A percentile compares a stretch with the other conserved stretches of the same genome.
These are phyloP conservation scores for Canavalia ensiformis DNA, from an alignment of 306 rosid genomes.

Conservation along the genomic window DNA sequence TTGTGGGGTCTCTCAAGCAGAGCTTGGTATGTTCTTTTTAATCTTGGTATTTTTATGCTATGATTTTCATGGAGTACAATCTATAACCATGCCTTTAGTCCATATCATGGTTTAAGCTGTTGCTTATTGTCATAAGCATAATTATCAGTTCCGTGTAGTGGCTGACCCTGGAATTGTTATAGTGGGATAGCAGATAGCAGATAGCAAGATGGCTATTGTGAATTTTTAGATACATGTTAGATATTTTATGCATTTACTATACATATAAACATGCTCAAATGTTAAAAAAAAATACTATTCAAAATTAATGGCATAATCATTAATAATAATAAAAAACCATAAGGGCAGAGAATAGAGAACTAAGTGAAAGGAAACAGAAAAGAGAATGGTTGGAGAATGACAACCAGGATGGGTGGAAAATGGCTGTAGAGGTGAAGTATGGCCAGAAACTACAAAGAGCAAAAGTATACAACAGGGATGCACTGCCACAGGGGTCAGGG, in stretches of 20 bases:
- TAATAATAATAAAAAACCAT: no score
- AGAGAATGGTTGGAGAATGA: neutral
- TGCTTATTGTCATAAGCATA: neutral
- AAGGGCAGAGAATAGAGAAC: neutral
- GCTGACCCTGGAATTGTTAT: neutral
- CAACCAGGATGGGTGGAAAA: neutral
- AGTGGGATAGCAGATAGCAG: neutral
- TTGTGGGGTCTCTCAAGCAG: slow-evolving; percentile 91
- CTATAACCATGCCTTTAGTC: slow-evolving; percentile 9
- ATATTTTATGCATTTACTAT: neutral
- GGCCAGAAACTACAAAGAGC: neutral
- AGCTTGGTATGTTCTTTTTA: slow-evolving; percentile 74
- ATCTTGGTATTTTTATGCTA: slow-evolving; percentile 38
- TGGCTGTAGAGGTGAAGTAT: neutral
- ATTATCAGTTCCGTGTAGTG: neutral
- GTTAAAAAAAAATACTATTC: neutral
- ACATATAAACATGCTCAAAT: neutral
- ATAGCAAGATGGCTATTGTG: neutral
- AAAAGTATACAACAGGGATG: no score
- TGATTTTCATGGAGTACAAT: slow-evolving; percentile 33
- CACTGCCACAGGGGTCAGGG: neutral
- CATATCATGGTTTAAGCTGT: slow-evolving; percentile 2
- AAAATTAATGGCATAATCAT: no score
- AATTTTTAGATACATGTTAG: neutral
- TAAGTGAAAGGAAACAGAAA: no score